These are phyloP conservation scores for Cutaneotrichosporon cutaneum DNA, from an alignment of 1,284 basidiomycete genomes.

Conservation along the genomic window DNA sequence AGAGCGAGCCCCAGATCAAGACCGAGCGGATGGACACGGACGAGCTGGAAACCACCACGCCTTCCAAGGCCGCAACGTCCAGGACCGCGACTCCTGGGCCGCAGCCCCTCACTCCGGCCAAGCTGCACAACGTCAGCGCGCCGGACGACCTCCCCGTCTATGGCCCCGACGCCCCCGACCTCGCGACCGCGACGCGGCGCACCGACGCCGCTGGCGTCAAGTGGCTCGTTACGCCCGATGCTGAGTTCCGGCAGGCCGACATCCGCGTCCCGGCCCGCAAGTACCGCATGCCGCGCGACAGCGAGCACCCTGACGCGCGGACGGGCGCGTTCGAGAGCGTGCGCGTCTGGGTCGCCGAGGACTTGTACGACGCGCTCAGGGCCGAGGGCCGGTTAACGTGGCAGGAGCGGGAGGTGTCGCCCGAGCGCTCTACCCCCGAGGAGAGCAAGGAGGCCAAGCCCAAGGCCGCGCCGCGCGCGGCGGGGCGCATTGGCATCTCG, in stretches of 20 bases:
- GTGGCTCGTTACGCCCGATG: conserved; percentile 17
- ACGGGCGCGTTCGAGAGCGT: conserved; percentile 16
- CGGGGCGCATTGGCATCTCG: conserved; percentile 10
- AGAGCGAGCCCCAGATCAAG: conserved; percentile 7
- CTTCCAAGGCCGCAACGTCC: background rate
- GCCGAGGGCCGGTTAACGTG: conserved; percentile 17
- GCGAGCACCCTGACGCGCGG: conserved; percentile 25
- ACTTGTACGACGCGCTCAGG: conserved; percentile 15
- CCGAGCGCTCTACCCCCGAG: background rate
- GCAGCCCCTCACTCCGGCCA: background rate
- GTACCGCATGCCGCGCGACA: conserved; percentile 25
- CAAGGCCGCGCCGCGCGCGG: background rate
- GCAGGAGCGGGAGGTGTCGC: conserved; percentile 15
- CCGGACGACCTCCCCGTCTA: conserved; percentile 21
- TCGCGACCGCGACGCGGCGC: conserved; percentile 1
- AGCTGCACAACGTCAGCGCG: conserved; percentile 6
- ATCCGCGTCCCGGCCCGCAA: conserved; percentile 20
- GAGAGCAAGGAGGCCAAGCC: background rate
- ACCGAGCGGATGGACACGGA: conserved; percentile 7
- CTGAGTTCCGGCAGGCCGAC: conserved; percentile 17
- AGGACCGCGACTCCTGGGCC: background rate
- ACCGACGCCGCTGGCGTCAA: conserved; percentile 22
- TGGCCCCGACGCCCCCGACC: background rate
- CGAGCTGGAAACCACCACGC: background rate
- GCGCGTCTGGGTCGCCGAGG: conserved; percentile 21